Conservation (phyloP, 2,329 filamentous ascomycete genomes). For the Arachnomyces sp. region DNA sequence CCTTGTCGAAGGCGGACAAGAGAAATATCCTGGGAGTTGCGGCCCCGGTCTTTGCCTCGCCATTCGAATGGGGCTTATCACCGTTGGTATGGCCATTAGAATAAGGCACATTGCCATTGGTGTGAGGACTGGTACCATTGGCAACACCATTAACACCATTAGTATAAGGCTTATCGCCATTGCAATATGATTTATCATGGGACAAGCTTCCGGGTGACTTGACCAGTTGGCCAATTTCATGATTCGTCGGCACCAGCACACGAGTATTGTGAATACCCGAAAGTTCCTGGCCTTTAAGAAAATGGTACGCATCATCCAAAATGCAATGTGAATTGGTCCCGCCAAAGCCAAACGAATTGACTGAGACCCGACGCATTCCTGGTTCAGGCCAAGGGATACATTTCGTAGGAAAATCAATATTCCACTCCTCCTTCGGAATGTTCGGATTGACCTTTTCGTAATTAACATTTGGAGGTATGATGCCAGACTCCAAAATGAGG, state of each 20-base stretch:
- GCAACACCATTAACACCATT: background rate
- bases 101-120: background rate
- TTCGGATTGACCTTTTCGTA: slow-evolving; percentile 23
- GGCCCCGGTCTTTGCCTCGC: background rate
- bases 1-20: slow-evolving; percentile 12
- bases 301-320: slow-evolving; percentile 15
- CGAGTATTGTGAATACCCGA: slow-evolving; percentile 7
- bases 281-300: slow-evolving; percentile 4
- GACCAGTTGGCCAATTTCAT: slow-evolving; percentile 1
- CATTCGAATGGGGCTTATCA: background rate
- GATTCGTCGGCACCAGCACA: background rate
- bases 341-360: slow-evolving; percentile 29
- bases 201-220: background rate
- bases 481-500: slow-evolving; percentile 13
- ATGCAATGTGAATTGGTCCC: slow-evolving; percentile 21
- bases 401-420: slow-evolving; percentile 14
- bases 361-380: slow-evolving; percentile 19
- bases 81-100: background rate
- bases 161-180: background rate
- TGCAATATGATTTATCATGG: background rate
- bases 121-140: background rate
- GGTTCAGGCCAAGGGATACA: slow-evolving; percentile 19
- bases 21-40: slow-evolving; percentile 5
- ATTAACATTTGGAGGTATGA: slow-evolving; percentile 14
- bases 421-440: slow-evolving; percentile 14